phyloP scores from a whole-genome alignment of 169 alveolate genomes.

The Pseudocohnilembus persalinus region DNA sequence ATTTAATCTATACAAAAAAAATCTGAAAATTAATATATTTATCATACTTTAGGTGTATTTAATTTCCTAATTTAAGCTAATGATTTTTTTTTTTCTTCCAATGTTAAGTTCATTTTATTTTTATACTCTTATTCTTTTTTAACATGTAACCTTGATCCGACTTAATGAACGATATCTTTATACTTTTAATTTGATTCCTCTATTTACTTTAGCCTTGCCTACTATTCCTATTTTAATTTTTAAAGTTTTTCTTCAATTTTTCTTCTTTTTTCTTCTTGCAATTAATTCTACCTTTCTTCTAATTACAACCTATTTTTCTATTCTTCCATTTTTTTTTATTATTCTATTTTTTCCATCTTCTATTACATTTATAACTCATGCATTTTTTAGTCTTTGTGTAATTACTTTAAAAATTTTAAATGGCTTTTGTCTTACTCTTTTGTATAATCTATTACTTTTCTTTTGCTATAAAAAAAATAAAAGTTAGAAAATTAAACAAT shows the following conservation, averaged over 20 bases:
- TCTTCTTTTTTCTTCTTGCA: not conserved
- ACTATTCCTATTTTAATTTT: too few relatives aligned
- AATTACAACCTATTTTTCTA: too few relatives aligned
- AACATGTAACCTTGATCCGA: not conserved
- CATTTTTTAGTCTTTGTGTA: not conserved
- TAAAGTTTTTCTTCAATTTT: not conserved
- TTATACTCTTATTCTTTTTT: not conserved
- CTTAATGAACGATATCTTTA: not conserved
- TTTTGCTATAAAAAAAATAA: too few relatives aligned
- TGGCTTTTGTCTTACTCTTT: not conserved
- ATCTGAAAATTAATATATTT: too few relatives aligned
- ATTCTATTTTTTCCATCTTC: not conserved
- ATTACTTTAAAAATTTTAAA: too few relatives aligned
- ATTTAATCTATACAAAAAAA: too few relatives aligned
- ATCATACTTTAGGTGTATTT: not conserved
- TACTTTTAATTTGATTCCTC: not conserved
- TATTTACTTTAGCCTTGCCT: not conserved
- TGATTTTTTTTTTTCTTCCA: not conserved
- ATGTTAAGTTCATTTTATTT: not conserved
- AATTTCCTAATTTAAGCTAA: not conserved
- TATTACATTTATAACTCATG: not conserved
- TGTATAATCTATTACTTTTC: not conserved
- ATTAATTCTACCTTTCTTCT: too few relatives aligned
- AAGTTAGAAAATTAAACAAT: not conserved
- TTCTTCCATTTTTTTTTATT: not conserved